These are phyloP conservation scores for Neocucurbitaria cava DNA, from an alignment of 2,329 filamentous ascomycete species.

Conservation along the genomic window DNA sequence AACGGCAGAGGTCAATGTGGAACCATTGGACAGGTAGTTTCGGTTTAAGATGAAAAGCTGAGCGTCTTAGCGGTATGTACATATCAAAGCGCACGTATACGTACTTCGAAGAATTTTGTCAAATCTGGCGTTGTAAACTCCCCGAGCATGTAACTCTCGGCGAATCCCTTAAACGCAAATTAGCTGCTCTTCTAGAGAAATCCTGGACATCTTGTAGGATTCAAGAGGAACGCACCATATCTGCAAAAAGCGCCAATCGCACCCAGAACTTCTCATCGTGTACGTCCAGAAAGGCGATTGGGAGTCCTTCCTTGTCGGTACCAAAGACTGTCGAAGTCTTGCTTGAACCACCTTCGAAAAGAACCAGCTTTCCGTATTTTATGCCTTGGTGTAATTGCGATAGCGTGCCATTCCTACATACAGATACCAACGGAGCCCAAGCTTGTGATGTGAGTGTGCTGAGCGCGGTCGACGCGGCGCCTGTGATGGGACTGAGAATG, in stretches of 20 bases:
- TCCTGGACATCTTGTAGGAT: too few species aligned
- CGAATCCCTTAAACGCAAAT: slow-evolving; percentile 63
- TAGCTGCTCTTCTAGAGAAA: too few species aligned
- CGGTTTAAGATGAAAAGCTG: slow-evolving; percentile 75
- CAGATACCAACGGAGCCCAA: slow-evolving; percentile 56
- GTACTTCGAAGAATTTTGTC: slow-evolving; percentile 71
- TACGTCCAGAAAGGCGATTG: slow-evolving; percentile 64
- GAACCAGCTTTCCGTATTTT: slow-evolving; percentile 54
- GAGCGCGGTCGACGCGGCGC: slow-evolving; percentile 49
- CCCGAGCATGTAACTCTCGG: slow-evolving; percentile 75
- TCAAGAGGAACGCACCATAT: slow-evolving; percentile 62
- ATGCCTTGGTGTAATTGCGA: slow-evolving; percentile 54
- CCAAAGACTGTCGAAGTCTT: slow-evolving; percentile 54
- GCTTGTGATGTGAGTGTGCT: slow-evolving; percentile 54
- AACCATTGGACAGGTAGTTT: slow-evolving; percentile 68
- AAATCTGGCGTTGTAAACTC: slow-evolving; percentile 72
- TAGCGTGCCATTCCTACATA: slow-evolving; percentile 56
- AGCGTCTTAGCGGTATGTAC: slow-evolving; percentile 20
- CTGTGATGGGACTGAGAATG: slow-evolving; percentile 46
- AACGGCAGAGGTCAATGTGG: slow-evolving; percentile 66
- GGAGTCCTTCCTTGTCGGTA: slow-evolving; percentile 48
- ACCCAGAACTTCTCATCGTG: slow-evolving; percentile 75
- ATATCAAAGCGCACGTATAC: neutral
- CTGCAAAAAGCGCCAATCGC: slow-evolving; percentile 70
- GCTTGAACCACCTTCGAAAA: slow-evolving; percentile 53